Evolutionary conservation across 306 rosid species (phyloP).

Genomic region (Betula pendula): DNA sequence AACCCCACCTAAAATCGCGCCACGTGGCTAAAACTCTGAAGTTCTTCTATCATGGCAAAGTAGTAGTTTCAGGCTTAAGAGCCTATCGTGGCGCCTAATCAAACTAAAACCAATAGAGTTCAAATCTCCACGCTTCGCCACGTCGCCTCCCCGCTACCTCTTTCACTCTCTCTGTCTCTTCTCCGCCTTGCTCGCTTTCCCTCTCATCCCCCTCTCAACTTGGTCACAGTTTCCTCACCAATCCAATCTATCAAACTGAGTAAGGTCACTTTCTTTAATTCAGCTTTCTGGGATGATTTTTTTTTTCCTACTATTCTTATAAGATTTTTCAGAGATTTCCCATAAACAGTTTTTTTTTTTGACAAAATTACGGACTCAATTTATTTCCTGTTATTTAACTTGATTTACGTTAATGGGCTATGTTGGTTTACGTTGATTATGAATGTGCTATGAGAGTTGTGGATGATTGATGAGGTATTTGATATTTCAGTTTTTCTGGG

Average conservation of each 20-base stretch:
- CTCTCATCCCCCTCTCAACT: slow-evolving; percentile 12
- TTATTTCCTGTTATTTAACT: background rate
- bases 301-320: background rate
- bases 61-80: background rate
- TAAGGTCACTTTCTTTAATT: background rate
- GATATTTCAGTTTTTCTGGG: background rate
- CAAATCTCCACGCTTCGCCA: slow-evolving; percentile 19
- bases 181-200: slow-evolving; percentile 48
- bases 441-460: background rate
- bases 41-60: no score
- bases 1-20: no score
- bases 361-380: background rate
- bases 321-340: background rate
- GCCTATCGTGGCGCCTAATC: slow-evolving; percentile 30
- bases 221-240: background rate
- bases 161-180: background rate
- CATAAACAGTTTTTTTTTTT: background rate
- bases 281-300: background rate
- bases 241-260: background rate
- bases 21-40: no score
- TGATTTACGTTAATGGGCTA: background rate
- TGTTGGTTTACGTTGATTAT: background rate
- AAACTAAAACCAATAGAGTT: background rate
- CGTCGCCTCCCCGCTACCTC: slow-evolving; percentile 9
- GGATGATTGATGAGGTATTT: background rate